These are phyloP conservation scores for Phaeosphaeria sp. DNA, from an alignment of 2,329 filamentous ascomycete genomes.

Conservation along the genomic window DNA sequence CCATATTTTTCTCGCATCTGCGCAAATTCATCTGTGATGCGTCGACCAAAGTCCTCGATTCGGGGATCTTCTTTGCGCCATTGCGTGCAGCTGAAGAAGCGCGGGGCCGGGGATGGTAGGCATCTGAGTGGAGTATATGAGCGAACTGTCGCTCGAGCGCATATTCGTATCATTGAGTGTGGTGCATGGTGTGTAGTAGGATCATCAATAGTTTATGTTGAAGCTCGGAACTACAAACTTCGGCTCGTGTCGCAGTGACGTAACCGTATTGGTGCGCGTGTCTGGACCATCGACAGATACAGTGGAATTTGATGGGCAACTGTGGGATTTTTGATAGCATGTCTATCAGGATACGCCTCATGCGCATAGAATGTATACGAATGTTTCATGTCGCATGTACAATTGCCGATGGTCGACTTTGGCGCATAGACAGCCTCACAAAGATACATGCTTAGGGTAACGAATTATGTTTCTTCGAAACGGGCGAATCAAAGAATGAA, in stretches of 20 bases:
- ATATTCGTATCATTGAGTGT: slow-evolving; percentile 39
- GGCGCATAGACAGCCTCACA: not conserved
- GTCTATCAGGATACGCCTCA: not conserved
- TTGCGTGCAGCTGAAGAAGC: slow-evolving; percentile 31
- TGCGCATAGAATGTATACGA: not conserved
- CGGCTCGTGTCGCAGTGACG: slow-evolving; percentile 29
- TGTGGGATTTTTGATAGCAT: not conserved
- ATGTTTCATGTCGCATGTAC: not conserved
- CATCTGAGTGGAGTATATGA: slow-evolving; percentile 13
- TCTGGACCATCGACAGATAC: not conserved
- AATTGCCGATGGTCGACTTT: not conserved
- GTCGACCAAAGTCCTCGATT: slow-evolving; percentile 57
- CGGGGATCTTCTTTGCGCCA: slow-evolving; percentile 54
- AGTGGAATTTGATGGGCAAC: too few species aligned
- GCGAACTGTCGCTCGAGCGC: slow-evolving; percentile 33
- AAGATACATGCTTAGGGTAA: not conserved
- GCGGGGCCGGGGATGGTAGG: slow-evolving; percentile 8
- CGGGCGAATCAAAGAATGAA: too few species aligned
- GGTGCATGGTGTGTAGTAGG: slow-evolving; percentile 21
- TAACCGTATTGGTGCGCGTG: slow-evolving; percentile 12
- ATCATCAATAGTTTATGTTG: not conserved
- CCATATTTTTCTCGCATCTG: slow-evolving; percentile 64
- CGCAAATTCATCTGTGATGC: slow-evolving; percentile 68
- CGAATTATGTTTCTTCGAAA: too few species aligned
- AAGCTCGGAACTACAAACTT: slow-evolving; percentile 8